These are phyloP conservation scores for Solanum paucissectum DNA, from an alignment of 257 asterid genomes.

Conservation along the genomic window DNA sequence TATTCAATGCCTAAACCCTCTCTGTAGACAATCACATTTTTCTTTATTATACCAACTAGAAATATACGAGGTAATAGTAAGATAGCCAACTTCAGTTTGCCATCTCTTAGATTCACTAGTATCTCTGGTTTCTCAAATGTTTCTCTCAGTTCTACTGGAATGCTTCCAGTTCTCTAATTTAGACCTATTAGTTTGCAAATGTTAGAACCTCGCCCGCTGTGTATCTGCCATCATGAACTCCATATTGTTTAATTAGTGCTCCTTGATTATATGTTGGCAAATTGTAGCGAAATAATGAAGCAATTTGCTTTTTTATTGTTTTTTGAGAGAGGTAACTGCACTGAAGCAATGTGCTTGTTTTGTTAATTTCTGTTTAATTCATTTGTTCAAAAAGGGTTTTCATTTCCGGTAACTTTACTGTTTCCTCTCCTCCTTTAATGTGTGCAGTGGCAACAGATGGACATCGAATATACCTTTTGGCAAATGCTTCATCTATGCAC, in stretches of 20 bases:
- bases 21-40: not conserved
- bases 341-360: not conserved
- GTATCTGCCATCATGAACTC: not conserved
- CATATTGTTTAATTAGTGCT: not conserved
- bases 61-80: not conserved
- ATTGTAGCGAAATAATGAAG: not conserved
- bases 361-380: not conserved
- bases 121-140: not conserved
- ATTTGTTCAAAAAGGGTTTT: not conserved
- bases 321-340: not conserved
- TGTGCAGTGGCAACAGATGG: slow-evolving; percentile 98
- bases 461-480: slow-evolving; percentile 95
- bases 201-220: not conserved
- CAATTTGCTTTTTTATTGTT: not conserved
- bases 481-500: slow-evolving; percentile 98
- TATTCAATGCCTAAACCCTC: not conserved
- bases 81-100: not conserved
- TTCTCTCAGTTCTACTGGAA: not conserved
- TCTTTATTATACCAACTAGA: not conserved
- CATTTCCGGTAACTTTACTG: not conserved
- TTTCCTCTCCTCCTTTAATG: not conserved
- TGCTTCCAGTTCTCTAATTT: not conserved
- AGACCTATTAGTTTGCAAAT: not conserved
- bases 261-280: not conserved
- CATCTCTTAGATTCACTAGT: not conserved